Base-by-base conservation (phyloP, 1,284 basidiomycete species). In the Cystobasidium slooffiae region DNA sequence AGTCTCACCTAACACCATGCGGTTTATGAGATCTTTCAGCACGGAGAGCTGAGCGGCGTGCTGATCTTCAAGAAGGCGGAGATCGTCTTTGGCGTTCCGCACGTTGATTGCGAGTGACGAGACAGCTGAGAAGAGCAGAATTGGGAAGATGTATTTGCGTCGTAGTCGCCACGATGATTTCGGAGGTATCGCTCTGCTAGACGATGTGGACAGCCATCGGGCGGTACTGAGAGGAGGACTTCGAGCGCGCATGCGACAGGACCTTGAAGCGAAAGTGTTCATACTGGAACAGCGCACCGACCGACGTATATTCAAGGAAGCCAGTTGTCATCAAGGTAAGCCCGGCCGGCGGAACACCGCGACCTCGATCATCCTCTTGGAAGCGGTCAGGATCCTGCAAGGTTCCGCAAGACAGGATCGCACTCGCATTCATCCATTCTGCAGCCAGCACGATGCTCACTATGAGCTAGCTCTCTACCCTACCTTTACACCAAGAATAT, bases 101-200 rank as follows among this genome's bases (percentile, higher is more conserved):
- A 79, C 74, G 59, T 79, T 79, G 39, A 79, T 64, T 1, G 78
- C 78, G 31, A 78, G 76, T 1, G 78, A 78, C 1, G 78, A 77
- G 66, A 78, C 77, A 24, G 75, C 66, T 2, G 76, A 78, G 20
- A 77, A 67, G 12, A 79, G 73, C 61, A 79, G 68, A 70, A 79
- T 76, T 2, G 78, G 78, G 61, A 77, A 78, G 39, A 78, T 68
- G 37, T 62, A 10, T 53, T 66, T 47, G 39, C 47, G 58, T 18
- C 64, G 16, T 8, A 66, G 43, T 1, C 64, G 49, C 49, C 64
- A 52, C 39, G 49, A 43, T 20, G 9, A 16, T 8, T 47, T 14
- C 10, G 20, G 20, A 8, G 64, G 8, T 41, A 47, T 22, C 10
- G 46, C 24, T 8, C 14, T n/a, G n/a, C 64, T 22, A 6, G 47